Base-by-base conservation (phyloP, 495 filamentous ascomycete species). In the Penicillium ucsense region DNA sequence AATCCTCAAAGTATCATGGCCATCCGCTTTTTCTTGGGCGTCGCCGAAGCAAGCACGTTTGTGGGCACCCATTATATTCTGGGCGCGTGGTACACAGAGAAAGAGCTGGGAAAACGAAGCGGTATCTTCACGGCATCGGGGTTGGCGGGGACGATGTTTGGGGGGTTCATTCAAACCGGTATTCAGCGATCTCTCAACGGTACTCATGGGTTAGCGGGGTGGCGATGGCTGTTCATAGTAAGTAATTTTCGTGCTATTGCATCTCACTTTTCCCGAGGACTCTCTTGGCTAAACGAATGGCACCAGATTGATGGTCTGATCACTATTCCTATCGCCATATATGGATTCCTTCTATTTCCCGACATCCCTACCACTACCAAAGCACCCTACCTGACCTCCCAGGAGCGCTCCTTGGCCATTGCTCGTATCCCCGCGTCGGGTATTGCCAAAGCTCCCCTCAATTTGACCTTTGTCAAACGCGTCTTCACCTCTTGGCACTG, bases 1-100 rank as follows among this genome's bases (percentile, higher is more conserved):
- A 66, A 61, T 3, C 74, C 74, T 0, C 61, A 70, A 36, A 59
- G 72, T n/a, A 77, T 86, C 51, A 81, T 80, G 72, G 78, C 74
- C 1, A 80, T 86, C 49, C 77, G 83, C 4, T 84, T 86, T 68
- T 82, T 86, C 55, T 74, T 80, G 54, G 82, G 78, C n/a, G 56
- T 83, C 7, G 69, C 70, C 33, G 81, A 86, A 59, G 64, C 76
- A 0, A 75, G 64, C 45, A 81, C 75, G 7, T 85, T 83, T 40
- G 73, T 77, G 5, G 81, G 83, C 10, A 82, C 76, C 0, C 79
- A 82, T 35, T 84, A 82, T 52, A 77, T 86, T 54, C 64, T 85
- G 3, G 81, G 81, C 3, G 73, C 73, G 0, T 86, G 82, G 82
- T 86, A 86, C 50, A 83, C 73, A 3, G 70, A 77, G 47, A 64